These are phyloP conservation scores for Rosa multiflora DNA, from an alignment of 306 rosid species.

Conservation along the genomic window DNA sequence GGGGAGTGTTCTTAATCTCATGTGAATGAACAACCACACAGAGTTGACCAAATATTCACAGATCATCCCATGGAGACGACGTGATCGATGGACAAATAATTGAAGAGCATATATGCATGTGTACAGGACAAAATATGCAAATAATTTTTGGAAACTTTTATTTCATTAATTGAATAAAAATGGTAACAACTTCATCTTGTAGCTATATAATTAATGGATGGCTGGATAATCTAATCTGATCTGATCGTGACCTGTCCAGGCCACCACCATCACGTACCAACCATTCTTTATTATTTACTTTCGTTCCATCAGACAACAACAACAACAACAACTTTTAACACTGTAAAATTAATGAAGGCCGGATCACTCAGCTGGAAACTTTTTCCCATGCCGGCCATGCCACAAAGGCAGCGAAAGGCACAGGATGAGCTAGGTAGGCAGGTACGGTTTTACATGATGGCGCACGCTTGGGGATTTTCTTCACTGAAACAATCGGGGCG, in stretches of 20 bases:
- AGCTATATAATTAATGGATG: background rate
- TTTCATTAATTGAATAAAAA: background rate
- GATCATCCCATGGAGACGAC: too few species aligned
- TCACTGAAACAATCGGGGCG: constrained; percentile 51
- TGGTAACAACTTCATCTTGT: background rate
- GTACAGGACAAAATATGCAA: background rate
- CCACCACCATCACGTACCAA: constrained; percentile 6
- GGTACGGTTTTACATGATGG: constrained; percentile 41
- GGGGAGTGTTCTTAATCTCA: constrained; percentile 1
- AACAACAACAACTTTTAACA: background rate
- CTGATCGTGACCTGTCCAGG: background rate
- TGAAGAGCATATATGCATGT: background rate
- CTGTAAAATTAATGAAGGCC: background rate
- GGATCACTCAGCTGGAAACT: background rate
- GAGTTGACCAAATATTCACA: background rate
- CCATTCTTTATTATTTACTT: background rate
- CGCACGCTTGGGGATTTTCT: constrained; percentile 48
- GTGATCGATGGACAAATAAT: background rate
- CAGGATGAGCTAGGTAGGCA: background rate
- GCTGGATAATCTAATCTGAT: background rate
- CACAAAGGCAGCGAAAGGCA: background rate
- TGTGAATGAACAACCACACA: background rate
- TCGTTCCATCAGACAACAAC: background rate
- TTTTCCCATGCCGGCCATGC: too few species aligned
- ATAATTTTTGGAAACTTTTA: background rate